Base-by-base conservation (phyloP, 1,284 basidiomycete genomes). In the Boletus smithii region DNA sequence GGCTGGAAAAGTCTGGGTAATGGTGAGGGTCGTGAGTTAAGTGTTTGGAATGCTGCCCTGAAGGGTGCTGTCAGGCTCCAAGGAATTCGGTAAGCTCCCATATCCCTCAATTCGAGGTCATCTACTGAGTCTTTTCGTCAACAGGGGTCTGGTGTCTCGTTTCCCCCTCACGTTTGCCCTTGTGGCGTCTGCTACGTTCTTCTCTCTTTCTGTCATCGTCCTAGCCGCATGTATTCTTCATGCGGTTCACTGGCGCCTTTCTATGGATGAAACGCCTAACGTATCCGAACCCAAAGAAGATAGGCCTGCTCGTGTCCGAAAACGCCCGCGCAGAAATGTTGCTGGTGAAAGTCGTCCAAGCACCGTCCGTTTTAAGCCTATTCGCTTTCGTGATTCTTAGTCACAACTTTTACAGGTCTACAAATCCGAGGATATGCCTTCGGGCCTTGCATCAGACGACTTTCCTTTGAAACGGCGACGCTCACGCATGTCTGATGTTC, bases 21-120 rank as follows among this genome's bases (percentile, higher is more conserved):
- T 17, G 88, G 86, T 4, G 70, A 82, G 64, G 84, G 79, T 14
- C 80, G 81, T 44, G 87, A 91, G 62, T 58, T 91, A 5, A 85
- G 76, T 53, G 77, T 91, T 2, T 57, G 76, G 20, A 71, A 77
- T 23, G 83, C 85, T 16, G 73, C 70, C 20, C 54, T 91, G 30
- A 73, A 69, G 48, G 88, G 88, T 7, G 65, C 69, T 16, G 75
- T 85, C 24, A 73, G 76, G 30, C 81, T 80, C 53, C 75, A 73
- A 53, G 88, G 87, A 32, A 66, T 88, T 38, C 76, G 83, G 88
- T 87, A 59, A 41, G 76, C 54, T 20, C 33, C 17, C 31, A 27
- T 38, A 54, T 11, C 29, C 42, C 38, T 35, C 32, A 33, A 36
- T 40, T 22, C 22, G 39, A 37, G 26, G 17, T n/a, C 41, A 22